Evolutionary conservation across 495 filamentous ascomycete genomes (phyloP), one percentile per base, ranked within the genome.

Genomic region (Halenospora varia): DNA sequence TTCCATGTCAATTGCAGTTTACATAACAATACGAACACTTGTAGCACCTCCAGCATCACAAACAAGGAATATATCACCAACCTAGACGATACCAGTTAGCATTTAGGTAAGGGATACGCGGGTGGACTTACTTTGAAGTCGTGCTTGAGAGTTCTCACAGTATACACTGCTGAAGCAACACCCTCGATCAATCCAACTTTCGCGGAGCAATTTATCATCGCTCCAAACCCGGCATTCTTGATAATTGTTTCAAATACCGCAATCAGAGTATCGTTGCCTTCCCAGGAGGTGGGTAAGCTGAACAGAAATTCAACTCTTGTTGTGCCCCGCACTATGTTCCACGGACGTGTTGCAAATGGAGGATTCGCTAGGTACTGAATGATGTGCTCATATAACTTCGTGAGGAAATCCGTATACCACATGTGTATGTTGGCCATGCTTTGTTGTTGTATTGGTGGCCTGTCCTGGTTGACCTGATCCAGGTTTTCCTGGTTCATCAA

Each of bases 21-120:
- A 29, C 19, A 9, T 25, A 9, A 18, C 4, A 23, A 11, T 19
- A 54, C 51, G 23, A 35, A 54, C 51, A 17, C 26, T 20, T 46
- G 51, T 54, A 8, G 11, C 51, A 11, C 51, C 51, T 42, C 51
- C 51, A 24, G 51, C 26, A 44, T 54, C 51, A 25, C 51, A 54
- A 46, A 54, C 51, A 42, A 54, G n/a, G 3, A 54, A 42, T n/a
- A 24, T 15, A 2, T 54, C 51, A 2, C 22, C 51, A 17, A 35
- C 22, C 51, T 54, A 22, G 23, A 22, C 29, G 29, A 35, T 35
- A 6, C 13, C n/a, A n/a, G n/a, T n/a, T n/a, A n/a, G n/a, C n/a
- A n/a, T n/a, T n/a, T n/a, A n/a, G n/a, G n/a, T n/a, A n/a, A n/a
- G n/a, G 22, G 8, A 2, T 15, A 10, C 29, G 23, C 6, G n/a